Evolutionary conservation across 2,329 filamentous ascomycete genomes (phyloP).

Genomic region (Septoria linicola): DNA sequence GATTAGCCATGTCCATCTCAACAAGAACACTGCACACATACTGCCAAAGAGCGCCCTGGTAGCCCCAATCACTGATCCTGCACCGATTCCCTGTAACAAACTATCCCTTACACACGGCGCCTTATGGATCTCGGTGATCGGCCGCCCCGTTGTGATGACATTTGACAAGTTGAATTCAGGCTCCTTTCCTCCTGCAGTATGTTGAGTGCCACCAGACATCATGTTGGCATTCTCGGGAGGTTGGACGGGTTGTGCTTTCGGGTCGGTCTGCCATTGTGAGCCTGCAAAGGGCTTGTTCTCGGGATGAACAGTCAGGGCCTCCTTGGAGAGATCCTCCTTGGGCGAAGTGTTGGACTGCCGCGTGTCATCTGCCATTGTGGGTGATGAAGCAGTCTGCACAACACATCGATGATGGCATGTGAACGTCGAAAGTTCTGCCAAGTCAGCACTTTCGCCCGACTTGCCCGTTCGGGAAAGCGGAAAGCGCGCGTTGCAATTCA

Average conservation of each 20-base stretch:
- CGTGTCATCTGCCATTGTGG: slow-evolving; percentile 50
- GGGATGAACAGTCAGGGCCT: slow-evolving; percentile 35
- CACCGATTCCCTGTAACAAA: slow-evolving; percentile 77
- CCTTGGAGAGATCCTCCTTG: slow-evolving; percentile 31
- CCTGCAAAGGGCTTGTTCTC: slow-evolving; percentile 37
- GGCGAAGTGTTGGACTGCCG: slow-evolving; percentile 33
- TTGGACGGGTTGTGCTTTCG: slow-evolving; percentile 28
- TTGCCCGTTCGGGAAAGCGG: not conserved
- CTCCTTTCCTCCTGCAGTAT: slow-evolving; percentile 63
- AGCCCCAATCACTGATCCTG: slow-evolving; percentile 73
- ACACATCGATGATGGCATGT: slow-evolving; percentile 14
- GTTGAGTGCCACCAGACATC: slow-evolving; percentile 56
- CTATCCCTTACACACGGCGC: slow-evolving; percentile 82
- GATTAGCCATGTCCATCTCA: slow-evolving; percentile 14
- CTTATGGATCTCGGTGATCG: slow-evolving; percentile 71
- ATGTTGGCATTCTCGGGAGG: slow-evolving; percentile 52
- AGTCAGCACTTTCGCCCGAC: not conserved
- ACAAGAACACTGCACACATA: slow-evolving; percentile 44
- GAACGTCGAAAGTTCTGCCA: not conserved
- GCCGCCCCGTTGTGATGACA: slow-evolving; percentile 64
- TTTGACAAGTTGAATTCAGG: slow-evolving; percentile 55
- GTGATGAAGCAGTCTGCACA: not conserved
- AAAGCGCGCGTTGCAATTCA: no score
- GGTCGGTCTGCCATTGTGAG: slow-evolving; percentile 37
- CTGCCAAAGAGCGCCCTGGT: slow-evolving; percentile 73